Conservation (phyloP, 495 filamentous ascomycete genomes). For the Hypoxylon fragiforme region DNA sequence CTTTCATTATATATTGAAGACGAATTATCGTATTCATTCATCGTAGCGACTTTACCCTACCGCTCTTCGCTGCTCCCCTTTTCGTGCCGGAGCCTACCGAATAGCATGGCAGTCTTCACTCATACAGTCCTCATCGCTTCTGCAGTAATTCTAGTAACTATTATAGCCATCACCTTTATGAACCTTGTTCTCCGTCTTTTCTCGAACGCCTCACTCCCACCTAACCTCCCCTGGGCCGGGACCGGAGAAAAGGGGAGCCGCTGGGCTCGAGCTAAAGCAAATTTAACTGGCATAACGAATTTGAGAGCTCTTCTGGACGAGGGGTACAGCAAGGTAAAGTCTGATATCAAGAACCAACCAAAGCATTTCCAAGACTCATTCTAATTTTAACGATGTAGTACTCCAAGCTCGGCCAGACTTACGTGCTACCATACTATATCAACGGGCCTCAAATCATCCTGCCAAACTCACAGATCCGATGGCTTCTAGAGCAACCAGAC, state of each 20-base stretch:
- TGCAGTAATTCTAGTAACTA: background rate
- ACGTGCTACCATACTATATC: constrained; percentile 45
- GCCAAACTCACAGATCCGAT: constrained; percentile 41
- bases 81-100: too few relatives aligned
- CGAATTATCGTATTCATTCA: too few relatives aligned
- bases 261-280: constrained; percentile 10
- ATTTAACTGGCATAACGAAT: constrained; percentile 8
- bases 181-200: constrained; percentile 16
- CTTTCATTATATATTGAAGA: too few relatives aligned
- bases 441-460: constrained; percentile 48
- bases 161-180: background rate
- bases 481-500: constrained; percentile 51
- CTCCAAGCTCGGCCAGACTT: constrained; percentile 41
- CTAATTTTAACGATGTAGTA: constrained; percentile 34
- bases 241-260: background rate
- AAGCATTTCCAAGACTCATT: too few relatives aligned
- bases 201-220: constrained; percentile 15
- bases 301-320: constrained; percentile 19
- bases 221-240: constrained; percentile 19
- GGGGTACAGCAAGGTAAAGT: constrained; percentile 14
- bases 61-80: too few relatives aligned
- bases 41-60: too few relatives aligned
- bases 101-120: background rate
- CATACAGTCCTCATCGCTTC: background rate
- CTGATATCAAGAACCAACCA: background rate